A percentile compares a stretch with the other conserved stretches of the same genome.
Conservation (phyloP, 257 asterid genomes). For the Phtheirospermum japonicum region DNA sequence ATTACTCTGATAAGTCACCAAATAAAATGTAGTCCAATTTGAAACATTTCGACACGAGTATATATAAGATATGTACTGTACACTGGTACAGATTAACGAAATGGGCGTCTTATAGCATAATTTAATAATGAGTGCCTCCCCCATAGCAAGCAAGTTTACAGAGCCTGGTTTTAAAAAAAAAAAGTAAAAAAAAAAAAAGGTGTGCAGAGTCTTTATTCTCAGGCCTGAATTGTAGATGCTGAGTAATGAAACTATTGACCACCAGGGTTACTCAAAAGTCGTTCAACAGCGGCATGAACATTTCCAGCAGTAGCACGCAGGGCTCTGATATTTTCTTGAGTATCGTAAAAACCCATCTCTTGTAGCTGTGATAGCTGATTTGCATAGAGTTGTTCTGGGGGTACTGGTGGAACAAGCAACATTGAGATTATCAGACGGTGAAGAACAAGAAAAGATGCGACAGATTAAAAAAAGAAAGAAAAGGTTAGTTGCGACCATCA, state of each 20-base stretch:
- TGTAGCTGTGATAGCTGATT: slow-evolving; percentile 54
- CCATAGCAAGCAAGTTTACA: not conserved
- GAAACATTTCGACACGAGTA: slow-evolving; percentile 27
- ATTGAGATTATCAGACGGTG: slow-evolving; percentile 2
- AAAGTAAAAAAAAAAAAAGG: slow-evolving; percentile 26
- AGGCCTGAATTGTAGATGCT: slow-evolving; percentile 31
- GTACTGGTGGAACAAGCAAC: slow-evolving; percentile 32
- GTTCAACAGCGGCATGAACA: slow-evolving; percentile 60
- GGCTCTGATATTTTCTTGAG: slow-evolving; percentile 55
- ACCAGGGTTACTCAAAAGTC: slow-evolving; percentile 51
- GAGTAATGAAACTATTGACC: slow-evolving; percentile 34
- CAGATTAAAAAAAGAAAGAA: not conserved
- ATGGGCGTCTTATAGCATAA: slow-evolving; percentile 13
- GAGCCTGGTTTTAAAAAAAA: not conserved
- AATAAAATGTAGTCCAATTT: slow-evolving; percentile 18
- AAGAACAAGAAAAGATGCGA: not conserved
- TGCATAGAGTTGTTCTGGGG: slow-evolving; percentile 58
- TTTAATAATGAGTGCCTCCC: not conserved
- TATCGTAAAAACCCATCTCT: slow-evolving; percentile 60
- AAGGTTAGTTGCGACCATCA: slow-evolving; percentile 34
- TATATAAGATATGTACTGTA: slow-evolving; percentile 23
- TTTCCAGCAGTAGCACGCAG: slow-evolving; percentile 55
- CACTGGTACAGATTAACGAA: slow-evolving; percentile 29
- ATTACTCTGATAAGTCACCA: not conserved
- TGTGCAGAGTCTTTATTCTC: slow-evolving; percentile 33